Evolutionary conservation across 495 filamentous ascomycete species (phyloP), one percentile per base, ranked within the genome.

Genomic region (Saxispiralis lemnorum): DNA sequence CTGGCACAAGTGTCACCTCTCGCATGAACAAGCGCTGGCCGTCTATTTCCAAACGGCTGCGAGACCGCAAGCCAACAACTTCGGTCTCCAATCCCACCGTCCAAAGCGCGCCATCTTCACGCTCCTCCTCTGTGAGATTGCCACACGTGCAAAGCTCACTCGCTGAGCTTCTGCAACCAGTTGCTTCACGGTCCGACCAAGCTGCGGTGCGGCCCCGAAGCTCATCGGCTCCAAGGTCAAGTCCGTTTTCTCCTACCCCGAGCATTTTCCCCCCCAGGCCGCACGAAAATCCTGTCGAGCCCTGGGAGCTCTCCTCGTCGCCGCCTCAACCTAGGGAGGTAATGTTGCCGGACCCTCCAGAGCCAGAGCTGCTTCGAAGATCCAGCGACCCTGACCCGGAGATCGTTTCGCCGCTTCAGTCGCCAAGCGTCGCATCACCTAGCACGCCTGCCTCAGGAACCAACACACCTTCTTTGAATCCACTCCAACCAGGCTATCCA

Each of bases 361-460:
- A 0, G 84, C 85, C 2, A 85, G 86, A 0, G 64, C 92, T 38
- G 69, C 87, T 63, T 46, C 32, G 62, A 60, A 47, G 51, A 49
- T 51, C 41, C 31, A 21, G 10, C 19, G 28, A 24, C 15, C 19
- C n/a, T 24, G 34, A 2, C 13, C 16, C 39, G 39, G 41, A 66
- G 21, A 67, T 80, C 7, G 67, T 78, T 39, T 89, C 85, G 3
- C 84, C 85, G 2, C 61, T 93, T 34, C 82, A 89, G 54, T 93
- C 86, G 0, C 84, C 86, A 0, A 79, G 75, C 7, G 69, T 78
- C 7, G 74, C 72, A 18, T 65, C 69, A 20, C 16, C 63, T 1
- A 53, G 56, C 1, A 48, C 43, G 16, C 40, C 59, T 20, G 57
- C 58, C 16, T 65, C 58, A 11, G 46, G 57, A 10, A 48, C 65